Evolutionary conservation across 495 filamentous ascomycete species (phyloP).

Genomic region (Aspergillus homomorphus): DNA sequence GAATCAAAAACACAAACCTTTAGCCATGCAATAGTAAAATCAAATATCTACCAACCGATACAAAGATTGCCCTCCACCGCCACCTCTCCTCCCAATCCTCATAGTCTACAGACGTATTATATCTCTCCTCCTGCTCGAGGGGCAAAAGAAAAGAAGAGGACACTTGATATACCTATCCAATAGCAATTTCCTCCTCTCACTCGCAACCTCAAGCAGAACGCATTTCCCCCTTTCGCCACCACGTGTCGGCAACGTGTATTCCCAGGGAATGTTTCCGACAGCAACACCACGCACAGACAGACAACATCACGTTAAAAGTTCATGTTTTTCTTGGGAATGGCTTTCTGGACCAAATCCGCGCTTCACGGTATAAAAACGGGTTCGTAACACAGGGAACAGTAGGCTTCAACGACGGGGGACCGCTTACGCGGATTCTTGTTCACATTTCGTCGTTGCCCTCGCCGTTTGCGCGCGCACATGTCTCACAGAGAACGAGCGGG

Average conservation of each 20-base stretch:
- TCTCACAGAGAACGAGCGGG: slow-evolving; percentile 14
- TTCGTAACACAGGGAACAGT: background rate
- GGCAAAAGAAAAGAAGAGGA: background rate
- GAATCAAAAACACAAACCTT: slow-evolving; percentile 12
- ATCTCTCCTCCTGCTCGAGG: background rate
- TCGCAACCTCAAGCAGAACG: background rate
- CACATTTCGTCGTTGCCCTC: background rate
- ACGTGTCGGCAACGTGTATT: background rate
- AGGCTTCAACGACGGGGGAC: background rate
- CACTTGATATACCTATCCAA: background rate
- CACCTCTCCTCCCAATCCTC: background rate
- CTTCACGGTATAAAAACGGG: background rate
- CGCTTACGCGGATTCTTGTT: background rate
- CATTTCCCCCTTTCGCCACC: background rate
- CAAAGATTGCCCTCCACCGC: background rate
- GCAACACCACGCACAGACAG: background rate
- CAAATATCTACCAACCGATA: background rate
- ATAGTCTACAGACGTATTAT: background rate
- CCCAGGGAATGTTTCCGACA: background rate
- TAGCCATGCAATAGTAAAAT: slow-evolving; percentile 21
- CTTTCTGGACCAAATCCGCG: background rate
- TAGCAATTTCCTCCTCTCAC: background rate
- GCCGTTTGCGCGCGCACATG: slow-evolving; percentile 9
- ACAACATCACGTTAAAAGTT: slow-evolving; percentile 3
- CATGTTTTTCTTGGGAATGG: background rate